Conservation (phyloP, 179 eudicot genomes). For the Vitellaria paradoxa region DNA sequence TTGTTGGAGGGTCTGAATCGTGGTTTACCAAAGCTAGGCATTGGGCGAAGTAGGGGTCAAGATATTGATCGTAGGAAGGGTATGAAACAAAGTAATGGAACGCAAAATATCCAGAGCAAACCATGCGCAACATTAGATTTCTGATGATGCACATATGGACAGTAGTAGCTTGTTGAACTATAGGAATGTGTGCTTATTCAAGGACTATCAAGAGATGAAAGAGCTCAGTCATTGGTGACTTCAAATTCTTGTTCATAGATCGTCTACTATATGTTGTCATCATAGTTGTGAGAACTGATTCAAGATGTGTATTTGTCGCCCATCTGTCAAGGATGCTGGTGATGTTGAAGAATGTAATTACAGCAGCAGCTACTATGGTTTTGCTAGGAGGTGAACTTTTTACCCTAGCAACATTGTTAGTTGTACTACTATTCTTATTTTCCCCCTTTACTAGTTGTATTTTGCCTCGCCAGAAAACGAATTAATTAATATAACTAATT, state of each 20-base stretch:
- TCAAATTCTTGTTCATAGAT: not conserved
- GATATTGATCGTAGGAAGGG: constrained; percentile 30
- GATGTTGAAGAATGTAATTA: not conserved
- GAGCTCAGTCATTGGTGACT: not conserved
- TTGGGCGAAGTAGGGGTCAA: constrained; percentile 63
- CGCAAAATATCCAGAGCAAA: constrained; percentile 61
- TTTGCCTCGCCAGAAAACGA: too few species aligned
- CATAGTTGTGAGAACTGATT: not conserved
- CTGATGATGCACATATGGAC: constrained; percentile 23
- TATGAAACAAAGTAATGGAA: constrained; percentile 36
- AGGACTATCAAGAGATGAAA: not conserved
- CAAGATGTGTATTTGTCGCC: not conserved
- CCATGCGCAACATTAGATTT: constrained; percentile 82
- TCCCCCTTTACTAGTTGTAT: too few species aligned
- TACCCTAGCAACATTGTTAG: too few species aligned
- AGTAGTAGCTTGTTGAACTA: not conserved
- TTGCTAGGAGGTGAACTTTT: not conserved
- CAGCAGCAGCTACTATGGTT: not conserved
- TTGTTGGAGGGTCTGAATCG: constrained; percentile 89
- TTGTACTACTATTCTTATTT: too few species aligned
- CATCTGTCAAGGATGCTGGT: not conserved
- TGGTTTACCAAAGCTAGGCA: constrained; percentile 88
- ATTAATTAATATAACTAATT: too few species aligned
- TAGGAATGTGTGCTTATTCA: not conserved
- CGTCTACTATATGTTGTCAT: not conserved